Conservation (phyloP, 1,139 yeast species). For the Ashbya aceris region DNA sequence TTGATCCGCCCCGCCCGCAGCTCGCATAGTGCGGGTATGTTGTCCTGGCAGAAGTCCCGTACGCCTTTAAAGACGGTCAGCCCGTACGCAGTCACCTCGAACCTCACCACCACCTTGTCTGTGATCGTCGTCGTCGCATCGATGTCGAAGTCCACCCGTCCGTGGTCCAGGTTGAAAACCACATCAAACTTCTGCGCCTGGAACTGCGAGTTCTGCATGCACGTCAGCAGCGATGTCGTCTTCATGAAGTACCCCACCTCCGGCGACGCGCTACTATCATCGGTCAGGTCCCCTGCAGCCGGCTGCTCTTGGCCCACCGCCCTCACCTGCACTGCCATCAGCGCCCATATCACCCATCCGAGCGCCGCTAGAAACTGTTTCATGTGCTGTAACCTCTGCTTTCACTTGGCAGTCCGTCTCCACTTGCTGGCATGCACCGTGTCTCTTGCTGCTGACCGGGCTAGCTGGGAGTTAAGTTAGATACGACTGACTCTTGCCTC, state of each 20-base stretch:
- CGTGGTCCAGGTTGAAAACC: slow-evolving; percentile 54
- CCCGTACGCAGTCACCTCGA: slow-evolving; percentile 79
- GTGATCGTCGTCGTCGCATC: slow-evolving; percentile 74
- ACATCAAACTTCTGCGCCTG: slow-evolving; percentile 85
- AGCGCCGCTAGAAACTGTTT: no score
- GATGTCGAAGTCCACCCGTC: slow-evolving; percentile 54
- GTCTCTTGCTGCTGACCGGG: no score
- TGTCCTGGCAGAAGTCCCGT: slow-evolving; percentile 55
- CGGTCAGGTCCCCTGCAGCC: no score
- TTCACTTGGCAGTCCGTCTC: no score
- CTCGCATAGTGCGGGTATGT: slow-evolving; percentile 64
- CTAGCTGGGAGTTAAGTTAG: no score
- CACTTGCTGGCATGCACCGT: no score
- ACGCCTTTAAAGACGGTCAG: slow-evolving; percentile 48
- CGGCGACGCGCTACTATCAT: no score
- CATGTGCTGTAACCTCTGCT: no score
- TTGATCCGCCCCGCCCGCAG: slow-evolving; percentile 81
- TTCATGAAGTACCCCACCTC: slow-evolving; percentile 12
- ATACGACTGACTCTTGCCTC: no score
- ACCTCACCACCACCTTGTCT: slow-evolving; percentile 60
- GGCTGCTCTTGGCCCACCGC: no score
- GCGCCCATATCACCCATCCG: no score
- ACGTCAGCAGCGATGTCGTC: slow-evolving; percentile 74
- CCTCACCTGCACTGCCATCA: no score
- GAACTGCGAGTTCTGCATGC: slow-evolving; percentile 85